Evolutionary conservation across 139 green algal genomes (phyloP).

Genomic region (Picochlorum sp.): DNA sequence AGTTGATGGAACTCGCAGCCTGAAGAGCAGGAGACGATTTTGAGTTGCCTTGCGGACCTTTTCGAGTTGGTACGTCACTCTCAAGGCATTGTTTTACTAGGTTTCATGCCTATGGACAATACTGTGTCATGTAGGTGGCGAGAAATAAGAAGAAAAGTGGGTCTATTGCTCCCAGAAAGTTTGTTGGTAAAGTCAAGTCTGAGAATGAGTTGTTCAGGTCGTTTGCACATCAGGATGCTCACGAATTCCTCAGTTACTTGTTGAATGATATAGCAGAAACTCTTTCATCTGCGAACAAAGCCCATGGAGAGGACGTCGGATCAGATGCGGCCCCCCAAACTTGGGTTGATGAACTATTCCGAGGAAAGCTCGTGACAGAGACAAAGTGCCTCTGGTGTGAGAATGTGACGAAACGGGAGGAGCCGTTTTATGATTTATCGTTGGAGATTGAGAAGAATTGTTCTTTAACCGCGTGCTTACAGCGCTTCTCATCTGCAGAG

Average conservation of each 20-base stretch:
- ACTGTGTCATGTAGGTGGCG: conserved; percentile 56
- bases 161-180: conserved; percentile 76
- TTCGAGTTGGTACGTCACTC: conserved; percentile 55
- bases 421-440: conserved; percentile 91
- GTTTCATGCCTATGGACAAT: neutral
- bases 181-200: conserved; percentile 82
- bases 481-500: conserved; percentile 81
- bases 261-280: conserved; percentile 87
- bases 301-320: neutral
- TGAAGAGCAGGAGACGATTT: conserved; percentile 73
- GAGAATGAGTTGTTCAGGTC: conserved; percentile 95
- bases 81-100: neutral
- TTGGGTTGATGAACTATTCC: conserved; percentile 92
- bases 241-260: conserved; percentile 97
- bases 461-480: conserved; percentile 73
- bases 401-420: conserved; percentile 58
- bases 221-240: conserved; percentile 96
- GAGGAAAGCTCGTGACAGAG: conserved; percentile 86
- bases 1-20: conserved; percentile 2
- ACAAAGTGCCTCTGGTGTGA: conserved; percentile 89
- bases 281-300: conserved; percentile 62
- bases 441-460: conserved; percentile 93
- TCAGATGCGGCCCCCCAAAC: conserved; percentile 34
- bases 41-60: conserved; percentile 83
- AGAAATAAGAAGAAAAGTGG: conserved; percentile 79